Conservation (phyloP, 352 stramenopile genomes). For the Globisporangium rhizosaccharum region DNA sequence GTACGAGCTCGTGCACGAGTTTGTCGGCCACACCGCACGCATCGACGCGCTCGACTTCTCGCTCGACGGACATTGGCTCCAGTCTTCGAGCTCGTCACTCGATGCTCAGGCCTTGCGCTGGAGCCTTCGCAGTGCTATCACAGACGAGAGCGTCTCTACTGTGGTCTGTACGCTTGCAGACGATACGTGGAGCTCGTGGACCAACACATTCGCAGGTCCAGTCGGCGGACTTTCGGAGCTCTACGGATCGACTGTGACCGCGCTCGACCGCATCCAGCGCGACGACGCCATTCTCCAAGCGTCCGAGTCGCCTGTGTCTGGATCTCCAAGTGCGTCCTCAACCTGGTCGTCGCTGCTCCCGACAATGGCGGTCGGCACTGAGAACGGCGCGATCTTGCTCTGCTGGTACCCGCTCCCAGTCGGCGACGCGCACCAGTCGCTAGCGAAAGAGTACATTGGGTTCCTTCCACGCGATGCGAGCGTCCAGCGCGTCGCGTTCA, state of each 20-base stretch:
- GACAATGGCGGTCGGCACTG: slow-evolving; percentile 36
- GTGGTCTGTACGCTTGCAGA: slow-evolving; percentile 23
- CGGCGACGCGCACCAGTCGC: slow-evolving; percentile 22
- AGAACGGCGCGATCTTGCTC: slow-evolving; percentile 51
- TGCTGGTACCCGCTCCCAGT: slow-evolving; percentile 62
- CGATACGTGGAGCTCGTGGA: slow-evolving; percentile 50
- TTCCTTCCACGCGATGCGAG: slow-evolving; percentile 34
- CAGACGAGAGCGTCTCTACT: background rate
- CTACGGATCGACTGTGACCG: slow-evolving; percentile 22
- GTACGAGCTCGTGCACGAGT: slow-evolving; percentile 45
- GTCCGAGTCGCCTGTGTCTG: background rate
- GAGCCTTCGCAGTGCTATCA: slow-evolving; percentile 23
- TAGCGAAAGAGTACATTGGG: slow-evolving; percentile 55
- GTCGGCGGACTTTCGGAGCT: slow-evolving; percentile 39
- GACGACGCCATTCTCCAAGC: slow-evolving; percentile 5
- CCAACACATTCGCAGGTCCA: slow-evolving; percentile 43
- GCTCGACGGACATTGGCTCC: slow-evolving; percentile 46
- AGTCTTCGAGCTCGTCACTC: slow-evolving; percentile 48
- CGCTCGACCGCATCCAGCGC: slow-evolving; percentile 36
- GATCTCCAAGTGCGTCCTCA: background rate
- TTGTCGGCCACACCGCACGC: slow-evolving; percentile 57
- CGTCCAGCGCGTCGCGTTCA: slow-evolving; percentile 50
- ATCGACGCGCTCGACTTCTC: slow-evolving; percentile 72
- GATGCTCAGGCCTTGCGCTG: slow-evolving; percentile 69
- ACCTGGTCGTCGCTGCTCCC: slow-evolving; percentile 47